Evolutionary conservation across 495 filamentous ascomycete genomes (phyloP).

Genomic region (Penicillium lagena): DNA sequence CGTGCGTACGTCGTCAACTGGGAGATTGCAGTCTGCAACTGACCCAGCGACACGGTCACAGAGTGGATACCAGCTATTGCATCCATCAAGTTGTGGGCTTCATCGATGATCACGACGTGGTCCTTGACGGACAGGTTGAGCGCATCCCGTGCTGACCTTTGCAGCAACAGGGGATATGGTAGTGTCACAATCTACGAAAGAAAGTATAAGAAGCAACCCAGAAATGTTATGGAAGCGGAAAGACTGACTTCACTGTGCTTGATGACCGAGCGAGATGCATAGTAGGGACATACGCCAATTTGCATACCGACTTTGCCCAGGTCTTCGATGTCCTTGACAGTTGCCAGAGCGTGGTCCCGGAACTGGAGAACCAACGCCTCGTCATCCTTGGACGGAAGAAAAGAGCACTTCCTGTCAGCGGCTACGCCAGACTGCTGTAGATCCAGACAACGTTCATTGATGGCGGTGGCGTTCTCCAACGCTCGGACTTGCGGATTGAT

Average conservation of each 20-base stretch:
- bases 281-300: constrained; percentile 88
- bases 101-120: constrained; percentile 89
- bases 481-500: constrained; percentile 78
- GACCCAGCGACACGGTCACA: constrained; percentile 61
- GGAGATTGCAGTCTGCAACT: constrained; percentile 62
- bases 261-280: constrained; percentile 79
- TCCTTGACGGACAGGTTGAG: constrained; percentile 78
- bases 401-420: constrained; percentile 65
- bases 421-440: constrained; percentile 70
- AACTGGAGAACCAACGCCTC: constrained; percentile 69
- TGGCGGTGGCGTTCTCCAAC: constrained; percentile 68
- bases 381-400: constrained; percentile 70
- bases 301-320: constrained; percentile 70
- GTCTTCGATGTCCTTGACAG: constrained; percentile 90
- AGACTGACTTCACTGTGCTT: constrained; percentile 64
- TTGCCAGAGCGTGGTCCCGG: constrained; percentile 80
- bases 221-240: too few species aligned
- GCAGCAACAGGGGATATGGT: constrained; percentile 85
- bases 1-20: constrained; percentile 78
- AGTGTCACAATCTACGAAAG: constrained; percentile 75
- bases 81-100: constrained; percentile 97
- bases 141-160: constrained; percentile 83
- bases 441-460: constrained; percentile 93
- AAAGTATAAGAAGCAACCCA: background rate
- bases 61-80: constrained; percentile 86